Percentiles rank a stretch among this genome's conserved stretches.
Evolutionary conservation across 139 green algal species (phyloP).

Genomic region (Chlorella sp.): DNA sequence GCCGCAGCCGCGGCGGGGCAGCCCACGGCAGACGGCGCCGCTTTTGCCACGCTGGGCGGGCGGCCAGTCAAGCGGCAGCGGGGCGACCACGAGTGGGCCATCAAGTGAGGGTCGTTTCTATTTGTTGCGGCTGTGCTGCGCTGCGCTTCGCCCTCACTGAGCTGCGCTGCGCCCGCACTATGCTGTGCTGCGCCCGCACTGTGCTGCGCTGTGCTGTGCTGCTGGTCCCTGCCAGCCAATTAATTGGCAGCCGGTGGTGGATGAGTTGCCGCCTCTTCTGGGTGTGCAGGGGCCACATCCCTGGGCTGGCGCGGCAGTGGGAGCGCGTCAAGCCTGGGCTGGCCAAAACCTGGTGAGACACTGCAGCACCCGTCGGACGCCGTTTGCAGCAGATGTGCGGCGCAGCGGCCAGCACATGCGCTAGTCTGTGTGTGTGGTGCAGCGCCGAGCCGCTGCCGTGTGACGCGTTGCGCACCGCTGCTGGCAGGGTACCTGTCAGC

Average conservation of each 20-base stretch:
- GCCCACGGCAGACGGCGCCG: neutral
- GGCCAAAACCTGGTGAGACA: constrained; percentile 39
- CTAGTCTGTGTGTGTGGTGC: no score
- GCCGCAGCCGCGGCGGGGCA: neutral
- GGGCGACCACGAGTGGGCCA: constrained; percentile 32
- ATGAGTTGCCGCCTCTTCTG: no score
- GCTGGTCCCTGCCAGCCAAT: no score
- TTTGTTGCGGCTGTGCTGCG: neutral
- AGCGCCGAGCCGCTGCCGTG: no score
- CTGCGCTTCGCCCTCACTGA: neutral
- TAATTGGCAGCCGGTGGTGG: no score
- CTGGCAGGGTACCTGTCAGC: no score
- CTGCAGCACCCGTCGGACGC: no score
- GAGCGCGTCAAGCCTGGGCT: constrained; percentile 32
- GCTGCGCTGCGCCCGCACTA: neutral
- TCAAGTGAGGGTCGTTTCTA: constrained; percentile 31
- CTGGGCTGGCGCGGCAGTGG: constrained; percentile 46
- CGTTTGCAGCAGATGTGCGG: no score
- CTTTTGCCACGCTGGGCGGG: neutral
- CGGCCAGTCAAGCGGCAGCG: constrained; percentile 7
- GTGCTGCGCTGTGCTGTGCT: no score
- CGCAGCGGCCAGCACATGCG: no score
- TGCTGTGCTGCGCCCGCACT: neutral
- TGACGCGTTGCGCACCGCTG: no score
- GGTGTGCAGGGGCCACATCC: constrained; percentile 34